Conservation (phyloP, 352 stramenopile species). For the Globisporangium lucens region DNA sequence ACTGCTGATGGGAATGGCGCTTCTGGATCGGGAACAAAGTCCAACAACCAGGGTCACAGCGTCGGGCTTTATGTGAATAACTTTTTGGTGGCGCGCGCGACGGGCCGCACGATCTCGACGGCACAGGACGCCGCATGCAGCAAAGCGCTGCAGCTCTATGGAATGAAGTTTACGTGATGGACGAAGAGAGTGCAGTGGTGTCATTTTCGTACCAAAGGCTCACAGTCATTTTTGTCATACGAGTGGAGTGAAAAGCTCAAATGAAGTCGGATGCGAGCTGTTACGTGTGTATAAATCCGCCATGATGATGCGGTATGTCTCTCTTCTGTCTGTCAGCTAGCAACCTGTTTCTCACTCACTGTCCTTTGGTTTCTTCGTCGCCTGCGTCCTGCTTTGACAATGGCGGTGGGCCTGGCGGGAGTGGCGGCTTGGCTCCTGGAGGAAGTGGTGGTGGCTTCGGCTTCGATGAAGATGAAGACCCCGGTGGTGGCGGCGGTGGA, state of each 20-base stretch:
- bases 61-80: slow-evolving; percentile 71
- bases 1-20: not conserved
- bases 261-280: not conserved
- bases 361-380: slow-evolving; percentile 31
- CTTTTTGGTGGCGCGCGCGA: slow-evolving; percentile 52
- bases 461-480: slow-evolving; percentile 27
- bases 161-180: slow-evolving; percentile 45
- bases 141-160: slow-evolving; percentile 61
- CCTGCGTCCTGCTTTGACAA: slow-evolving; percentile 17
- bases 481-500: slow-evolving; percentile 26
- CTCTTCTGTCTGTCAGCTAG: not conserved
- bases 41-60: slow-evolving; percentile 33
- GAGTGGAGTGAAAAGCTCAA: not conserved
- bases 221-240: not conserved
- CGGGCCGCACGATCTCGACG: slow-evolving; percentile 61
- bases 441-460: slow-evolving; percentile 54
- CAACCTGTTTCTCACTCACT: slow-evolving; percentile 1
- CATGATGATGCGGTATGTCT: not conserved
- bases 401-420: slow-evolving; percentile 53
- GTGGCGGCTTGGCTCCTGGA: slow-evolving; percentile 56
- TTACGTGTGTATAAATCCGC: not conserved
- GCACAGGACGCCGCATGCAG: slow-evolving; percentile 71
- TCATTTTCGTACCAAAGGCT: not conserved
- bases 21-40: not conserved
- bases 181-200: slow-evolving; percentile 4